phyloP scores from a whole-genome alignment of 768 basidiomycete genomes.

The Trametopsis cervina region DNA sequence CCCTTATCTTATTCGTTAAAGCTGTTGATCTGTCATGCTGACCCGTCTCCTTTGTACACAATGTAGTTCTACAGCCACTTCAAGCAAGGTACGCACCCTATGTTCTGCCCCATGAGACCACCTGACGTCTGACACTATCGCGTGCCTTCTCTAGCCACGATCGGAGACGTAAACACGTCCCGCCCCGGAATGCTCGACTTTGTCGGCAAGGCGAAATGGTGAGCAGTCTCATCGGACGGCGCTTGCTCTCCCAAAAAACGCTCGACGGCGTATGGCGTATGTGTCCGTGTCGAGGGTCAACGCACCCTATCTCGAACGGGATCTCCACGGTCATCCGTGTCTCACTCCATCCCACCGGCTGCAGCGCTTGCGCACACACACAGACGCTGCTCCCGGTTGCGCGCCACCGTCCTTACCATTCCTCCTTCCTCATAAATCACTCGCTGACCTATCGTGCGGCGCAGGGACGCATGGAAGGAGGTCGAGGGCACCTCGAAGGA shows the following conservation, averaged over 20 bases:
- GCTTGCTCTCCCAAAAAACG: conserved; percentile 2
- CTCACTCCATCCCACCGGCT: too few species aligned
- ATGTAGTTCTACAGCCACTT: conserved; percentile 85
- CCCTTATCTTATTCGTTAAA: too few species aligned
- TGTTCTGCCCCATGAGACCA: neutral
- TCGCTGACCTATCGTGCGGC: conserved; percentile 4
- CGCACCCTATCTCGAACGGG: conserved; percentile 10
- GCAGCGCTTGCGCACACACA: too few species aligned
- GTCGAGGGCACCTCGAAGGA: conserved; percentile 70
- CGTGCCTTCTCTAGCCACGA: conserved; percentile 40
- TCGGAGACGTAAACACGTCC: conserved; percentile 62
- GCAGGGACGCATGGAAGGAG: conserved; percentile 81
- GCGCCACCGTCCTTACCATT: too few species aligned
- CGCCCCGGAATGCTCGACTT: conserved; percentile 81
- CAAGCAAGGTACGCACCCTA: conserved; percentile 71
- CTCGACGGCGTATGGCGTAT: neutral
- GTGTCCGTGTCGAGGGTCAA: too few species aligned
- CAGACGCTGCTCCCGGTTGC: too few species aligned
- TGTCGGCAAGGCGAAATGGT: conserved; percentile 89
- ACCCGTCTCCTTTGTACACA: too few species aligned
- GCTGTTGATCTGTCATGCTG: too few species aligned
- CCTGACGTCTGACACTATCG: too few species aligned
- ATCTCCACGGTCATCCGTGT: neutral
- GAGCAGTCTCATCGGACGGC: conserved; percentile 14
- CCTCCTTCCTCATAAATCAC: too few species aligned